Percentiles rank a stretch among this genome's conserved stretches.
phyloP scores from a whole-genome alignment of 129 eudicot genomes.

The Glebionis coronaria region DNA sequence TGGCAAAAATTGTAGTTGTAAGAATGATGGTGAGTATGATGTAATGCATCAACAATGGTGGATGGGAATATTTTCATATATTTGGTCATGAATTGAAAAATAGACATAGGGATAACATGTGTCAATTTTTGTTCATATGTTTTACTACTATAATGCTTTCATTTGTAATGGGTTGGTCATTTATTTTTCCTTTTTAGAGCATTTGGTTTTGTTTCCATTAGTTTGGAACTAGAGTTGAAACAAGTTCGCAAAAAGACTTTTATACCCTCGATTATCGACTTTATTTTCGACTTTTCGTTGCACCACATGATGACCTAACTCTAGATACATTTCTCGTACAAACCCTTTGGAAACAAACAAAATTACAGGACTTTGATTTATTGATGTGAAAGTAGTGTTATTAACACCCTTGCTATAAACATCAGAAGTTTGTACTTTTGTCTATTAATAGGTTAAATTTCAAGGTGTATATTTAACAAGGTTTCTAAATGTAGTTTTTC shows the following conservation, averaged over 20 bases:
- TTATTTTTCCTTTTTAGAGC: neutral
- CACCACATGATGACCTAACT: neutral
- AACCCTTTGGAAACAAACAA: neutral
- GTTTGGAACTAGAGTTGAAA: neutral
- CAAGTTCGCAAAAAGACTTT: neutral
- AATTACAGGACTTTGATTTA: too few relatives aligned
- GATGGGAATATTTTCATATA: constrained; percentile 9
- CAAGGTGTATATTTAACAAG: too few relatives aligned
- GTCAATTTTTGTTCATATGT: constrained; percentile 18
- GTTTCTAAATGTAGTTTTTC: too few relatives aligned
- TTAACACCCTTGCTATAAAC: too few relatives aligned
- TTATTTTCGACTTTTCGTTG: neutral
- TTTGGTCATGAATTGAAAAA: constrained; percentile 16
- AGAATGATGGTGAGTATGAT: constrained; percentile 26
- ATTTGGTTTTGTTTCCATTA: constrained; percentile 14
- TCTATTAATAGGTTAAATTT: too few relatives aligned
- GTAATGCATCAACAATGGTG: constrained; percentile 26
- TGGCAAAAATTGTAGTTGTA: constrained; percentile 19
- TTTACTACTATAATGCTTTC: neutral
- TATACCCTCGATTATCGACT: too few relatives aligned
- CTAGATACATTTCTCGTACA: neutral
- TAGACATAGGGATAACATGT: constrained; percentile 20
- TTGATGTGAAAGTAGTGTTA: too few relatives aligned
- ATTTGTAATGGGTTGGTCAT: neutral
- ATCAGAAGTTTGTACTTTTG: too few relatives aligned